Evolutionary conservation across 129 eudicot species (phyloP).

Genomic region (Calendula officinalis): DNA sequence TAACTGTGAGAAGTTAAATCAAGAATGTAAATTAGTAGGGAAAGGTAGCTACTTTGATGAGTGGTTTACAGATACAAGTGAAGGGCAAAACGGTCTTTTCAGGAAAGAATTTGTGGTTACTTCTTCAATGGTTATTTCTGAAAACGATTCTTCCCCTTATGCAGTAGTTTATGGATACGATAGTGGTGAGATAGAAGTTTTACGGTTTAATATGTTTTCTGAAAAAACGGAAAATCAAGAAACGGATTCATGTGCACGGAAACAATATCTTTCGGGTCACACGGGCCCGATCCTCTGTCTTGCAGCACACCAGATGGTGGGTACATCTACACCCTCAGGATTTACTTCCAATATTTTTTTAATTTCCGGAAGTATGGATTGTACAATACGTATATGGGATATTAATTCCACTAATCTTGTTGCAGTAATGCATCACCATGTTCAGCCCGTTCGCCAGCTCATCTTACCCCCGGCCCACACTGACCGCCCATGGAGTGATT

Average conservation of each 20-base stretch:
- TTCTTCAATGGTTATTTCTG: slow-evolving; percentile 91
- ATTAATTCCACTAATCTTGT: slow-evolving; percentile 69
- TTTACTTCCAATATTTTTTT: slow-evolving; percentile 41
- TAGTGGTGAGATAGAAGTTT: slow-evolving; percentile 75
- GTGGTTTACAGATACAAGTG: slow-evolving; percentile 44
- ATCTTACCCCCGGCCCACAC: slow-evolving; percentile 62
- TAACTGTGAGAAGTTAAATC: slow-evolving; percentile 24
- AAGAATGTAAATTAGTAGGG: slow-evolving; percentile 49
- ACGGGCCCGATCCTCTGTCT: slow-evolving; percentile 78
- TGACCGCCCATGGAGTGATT: slow-evolving; percentile 84
- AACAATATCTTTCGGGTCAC: slow-evolving; percentile 72
- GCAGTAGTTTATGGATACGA: slow-evolving; percentile 89
- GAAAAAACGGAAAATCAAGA: slow-evolving; percentile 39
- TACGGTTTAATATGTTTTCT: slow-evolving; percentile 52
- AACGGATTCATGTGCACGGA: slow-evolving; percentile 45
- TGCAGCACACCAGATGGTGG: slow-evolving; percentile 76
- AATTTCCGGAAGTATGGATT: slow-evolving; percentile 89
- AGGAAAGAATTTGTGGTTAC: slow-evolving; percentile 49
- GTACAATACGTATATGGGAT: slow-evolving; percentile 95
- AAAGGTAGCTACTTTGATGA: slow-evolving; percentile 51
- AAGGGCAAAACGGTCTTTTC: slow-evolving; percentile 17
- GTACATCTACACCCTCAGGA: slow-evolving; percentile 34
- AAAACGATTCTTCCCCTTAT: slow-evolving; percentile 53
- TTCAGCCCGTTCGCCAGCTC: slow-evolving; percentile 87
- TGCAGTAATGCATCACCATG: slow-evolving; percentile 87